phyloP scores from a whole-genome alignment of 176 grass and related monocot species.

The Elymus sibiricus region DNA sequence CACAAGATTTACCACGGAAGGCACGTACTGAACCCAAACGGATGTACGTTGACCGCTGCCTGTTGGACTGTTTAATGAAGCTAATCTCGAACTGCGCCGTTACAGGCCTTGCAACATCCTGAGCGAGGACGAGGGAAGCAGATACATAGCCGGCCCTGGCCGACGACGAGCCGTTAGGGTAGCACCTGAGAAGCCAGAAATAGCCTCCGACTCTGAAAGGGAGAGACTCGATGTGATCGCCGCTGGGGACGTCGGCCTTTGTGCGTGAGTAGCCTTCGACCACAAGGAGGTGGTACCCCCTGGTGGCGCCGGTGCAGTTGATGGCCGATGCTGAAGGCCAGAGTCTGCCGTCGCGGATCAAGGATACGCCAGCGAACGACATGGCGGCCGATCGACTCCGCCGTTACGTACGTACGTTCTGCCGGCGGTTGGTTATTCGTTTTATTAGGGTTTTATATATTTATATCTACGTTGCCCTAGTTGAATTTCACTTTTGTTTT shows the following conservation, averaged over 20 bases:
- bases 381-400: no score
- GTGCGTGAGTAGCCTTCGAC: neutral
- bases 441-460: no score
- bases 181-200: neutral
- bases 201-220: neutral
- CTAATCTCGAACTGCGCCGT: neutral
- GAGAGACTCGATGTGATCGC: neutral
- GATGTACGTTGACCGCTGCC: neutral
- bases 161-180: neutral
- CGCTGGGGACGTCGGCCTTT: neutral
- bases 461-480: no score
- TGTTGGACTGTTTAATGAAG: neutral
- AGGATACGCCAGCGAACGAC: neutral
- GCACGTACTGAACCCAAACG: neutral
- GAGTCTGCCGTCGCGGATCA: neutral
- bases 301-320: neutral
- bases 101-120: neutral
- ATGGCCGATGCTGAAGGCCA: neutral
- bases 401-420: no score
- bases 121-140: neutral
- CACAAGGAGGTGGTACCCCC: neutral
- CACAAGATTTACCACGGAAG: neutral
- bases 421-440: no score
- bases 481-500: no score
- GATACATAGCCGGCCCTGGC: neutral